These are phyloP conservation scores for Xylaria sp. DNA, from an alignment of 2,329 filamentous ascomycete genomes.

Conservation along the genomic window DNA sequence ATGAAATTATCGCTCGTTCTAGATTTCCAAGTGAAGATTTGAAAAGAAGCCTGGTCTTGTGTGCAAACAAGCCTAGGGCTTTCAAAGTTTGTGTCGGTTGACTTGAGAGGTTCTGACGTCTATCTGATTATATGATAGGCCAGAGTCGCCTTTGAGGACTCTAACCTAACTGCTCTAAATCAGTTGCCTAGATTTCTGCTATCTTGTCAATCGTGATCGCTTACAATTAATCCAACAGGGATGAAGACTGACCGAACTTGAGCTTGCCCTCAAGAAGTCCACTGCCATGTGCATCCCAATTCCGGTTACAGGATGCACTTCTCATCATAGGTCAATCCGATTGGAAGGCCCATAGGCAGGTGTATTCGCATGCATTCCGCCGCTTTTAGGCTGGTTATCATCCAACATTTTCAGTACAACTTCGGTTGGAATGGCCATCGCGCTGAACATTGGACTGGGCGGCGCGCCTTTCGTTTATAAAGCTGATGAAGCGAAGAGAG, in stretches of 20 bases:
- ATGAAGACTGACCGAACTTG: background rate
- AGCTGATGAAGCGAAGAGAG: conserved; percentile 65
- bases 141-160: background rate
- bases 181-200: background rate
- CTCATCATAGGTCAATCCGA: background rate
- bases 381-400: conserved; percentile 75
- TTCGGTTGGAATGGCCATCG: conserved; percentile 74
- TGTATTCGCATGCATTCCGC: conserved; percentile 75
- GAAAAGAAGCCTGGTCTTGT: background rate
- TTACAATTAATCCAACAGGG: background rate
- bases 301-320: background rate
- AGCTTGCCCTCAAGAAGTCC: background rate
- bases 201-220: background rate
- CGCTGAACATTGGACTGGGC: conserved; percentile 73
- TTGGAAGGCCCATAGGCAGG: conserved; percentile 52
- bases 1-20: background rate
- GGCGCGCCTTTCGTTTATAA: conserved; percentile 80
- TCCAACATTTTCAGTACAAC: conserved; percentile 74
- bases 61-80: background rate
- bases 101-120: no score
- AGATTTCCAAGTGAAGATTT: background rate
- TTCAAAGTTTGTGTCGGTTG: background rate
- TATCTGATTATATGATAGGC: background rate
- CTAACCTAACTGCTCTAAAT: background rate
- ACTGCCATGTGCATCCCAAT: background rate